Evolutionary conservation across 2,329 filamentous ascomycete species (phyloP).

Genomic region (Penicillium corylophilum): DNA sequence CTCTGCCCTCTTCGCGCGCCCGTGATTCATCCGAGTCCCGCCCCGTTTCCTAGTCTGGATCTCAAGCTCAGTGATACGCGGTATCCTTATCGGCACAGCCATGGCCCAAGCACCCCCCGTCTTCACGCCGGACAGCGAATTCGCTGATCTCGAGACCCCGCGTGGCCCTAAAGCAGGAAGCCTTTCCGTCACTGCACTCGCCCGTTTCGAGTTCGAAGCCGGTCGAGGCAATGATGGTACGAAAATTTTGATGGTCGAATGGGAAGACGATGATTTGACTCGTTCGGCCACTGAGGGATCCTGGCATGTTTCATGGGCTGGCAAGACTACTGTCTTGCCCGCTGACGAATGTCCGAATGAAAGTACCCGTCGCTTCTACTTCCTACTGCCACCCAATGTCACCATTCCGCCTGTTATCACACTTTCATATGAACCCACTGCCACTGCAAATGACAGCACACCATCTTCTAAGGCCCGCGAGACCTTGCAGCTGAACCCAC

Average conservation of each 20-base stretch:
- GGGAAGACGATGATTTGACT: conserved; percentile 64
- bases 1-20: too few relatives aligned
- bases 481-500: conserved; percentile 67
- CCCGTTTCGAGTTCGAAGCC: conserved; percentile 83
- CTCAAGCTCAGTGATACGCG: too few relatives aligned
- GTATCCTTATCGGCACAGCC: conserved; percentile 1
- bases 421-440: conserved; percentile 59
- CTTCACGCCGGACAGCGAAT: conserved; percentile 34
- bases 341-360: conserved; percentile 59
- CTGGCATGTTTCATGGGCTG: conserved; percentile 83
- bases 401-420: conserved; percentile 71
- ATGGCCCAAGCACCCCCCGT: conserved; percentile 20
- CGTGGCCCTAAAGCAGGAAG: conserved; percentile 21
- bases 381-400: conserved; percentile 71
- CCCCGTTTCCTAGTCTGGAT: too few relatives aligned
- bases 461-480: conserved; percentile 26
- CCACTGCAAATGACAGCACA: background rate
- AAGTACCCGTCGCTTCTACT: conserved; percentile 68
- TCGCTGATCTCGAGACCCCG: conserved; percentile 33
- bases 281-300: conserved; percentile 45
- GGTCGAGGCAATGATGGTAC: conserved; percentile 77
- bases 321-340: conserved; percentile 70
- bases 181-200: conserved; percentile 60
- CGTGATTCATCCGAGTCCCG: too few relatives aligned
- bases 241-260: conserved; percentile 92